Percentiles rank a stretch among this genome's conserved stretches.
Conservation (phyloP, 495 filamentous ascomycete genomes). For the Aspergillus homomorphus region DNA sequence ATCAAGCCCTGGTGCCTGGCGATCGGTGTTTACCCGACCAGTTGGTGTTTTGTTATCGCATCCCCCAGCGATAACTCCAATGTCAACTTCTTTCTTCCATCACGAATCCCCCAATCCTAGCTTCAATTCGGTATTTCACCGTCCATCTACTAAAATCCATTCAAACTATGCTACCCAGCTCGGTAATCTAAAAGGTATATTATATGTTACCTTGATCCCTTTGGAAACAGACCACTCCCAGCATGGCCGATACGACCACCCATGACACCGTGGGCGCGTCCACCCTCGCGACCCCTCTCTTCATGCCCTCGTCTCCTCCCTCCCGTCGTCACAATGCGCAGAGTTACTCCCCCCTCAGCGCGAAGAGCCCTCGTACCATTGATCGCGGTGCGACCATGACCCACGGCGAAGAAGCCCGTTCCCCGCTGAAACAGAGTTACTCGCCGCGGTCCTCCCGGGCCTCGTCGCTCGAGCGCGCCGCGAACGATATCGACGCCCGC, state of each 20-base stretch:
- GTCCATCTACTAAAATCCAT: background rate
- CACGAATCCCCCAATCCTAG: too few relatives aligned
- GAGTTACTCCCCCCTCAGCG: slow-evolving; percentile 22
- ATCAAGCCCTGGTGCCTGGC: background rate
- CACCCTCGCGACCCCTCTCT: slow-evolving; percentile 40
- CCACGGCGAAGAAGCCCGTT: slow-evolving; percentile 14
- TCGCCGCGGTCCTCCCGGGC: slow-evolving; percentile 22
- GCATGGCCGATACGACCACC: slow-evolving; percentile 40
- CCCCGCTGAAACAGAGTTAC: slow-evolving; percentile 11
- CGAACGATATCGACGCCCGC: slow-evolving; percentile 39
- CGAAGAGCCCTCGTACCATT: slow-evolving; percentile 27
- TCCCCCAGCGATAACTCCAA: slow-evolving; percentile 3
- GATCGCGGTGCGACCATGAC: slow-evolving; percentile 13
- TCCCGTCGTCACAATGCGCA: slow-evolving; percentile 17
- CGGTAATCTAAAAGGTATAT: background rate
- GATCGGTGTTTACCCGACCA: background rate
- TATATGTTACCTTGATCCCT: background rate
- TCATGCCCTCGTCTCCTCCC: slow-evolving; percentile 39
- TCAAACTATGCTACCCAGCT: background rate
- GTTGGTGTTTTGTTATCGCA: slow-evolving; percentile 11
- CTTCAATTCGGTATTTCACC: too few relatives aligned
- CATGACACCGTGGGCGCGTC: slow-evolving; percentile 48
- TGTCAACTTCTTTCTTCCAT: too few relatives aligned
- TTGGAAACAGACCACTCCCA: slow-evolving; percentile 1
- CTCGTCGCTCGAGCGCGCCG: slow-evolving; percentile 26